Base-by-base conservation (phyloP, 1,284 basidiomycete species). In the Ganoderma resinaceum region DNA sequence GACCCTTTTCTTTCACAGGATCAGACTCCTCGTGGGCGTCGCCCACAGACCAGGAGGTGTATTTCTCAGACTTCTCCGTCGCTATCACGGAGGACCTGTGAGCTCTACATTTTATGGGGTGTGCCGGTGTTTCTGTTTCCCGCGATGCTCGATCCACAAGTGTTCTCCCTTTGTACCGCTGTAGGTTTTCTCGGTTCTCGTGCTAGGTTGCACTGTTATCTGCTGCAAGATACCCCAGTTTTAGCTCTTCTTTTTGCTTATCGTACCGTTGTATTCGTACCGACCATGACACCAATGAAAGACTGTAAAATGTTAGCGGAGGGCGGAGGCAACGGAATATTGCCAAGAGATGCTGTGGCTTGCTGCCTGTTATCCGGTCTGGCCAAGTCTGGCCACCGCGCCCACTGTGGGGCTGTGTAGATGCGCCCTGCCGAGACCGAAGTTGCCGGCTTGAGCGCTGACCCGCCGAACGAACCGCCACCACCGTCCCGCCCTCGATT, bases 31-130 rank as follows among this genome's bases (percentile, higher is more conserved):
- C 82, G 20, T 91, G 82, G 79, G 89, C 87, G 26, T 85, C 86
- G 18, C 85, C 89, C 16, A 82, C 84, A 73, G 82, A 84, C 67
- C 89, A 91, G 78, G 81, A 84, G 70, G 78, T 84, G 38, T 91
- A 82, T 77, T 90, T 91, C 79, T 86, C 88, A 73, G 89, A 91
- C 76, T 91, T 90, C 80, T 87, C 88, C 23, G 80, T 89, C 65
- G 84, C 87, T 57, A 86, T 91, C 76, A 84, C 85, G 72, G 78
- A 89, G 74, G 78, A 66, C 63, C 80, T 87, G 63, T 88, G 79
- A 81, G 61, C 38, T 7, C n/a, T 11, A 35, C 23, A 26, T 0
- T 62, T 52, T 38, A 52, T 38, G 49, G 49, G 61, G 46, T n/a
- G n/a, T n/a, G n/a, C n/a, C 35, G 33, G 23, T 37, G 29, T 31